These are phyloP conservation scores for Lactarius sp. DNA, from an alignment of 768 basidiomycete species.

Conservation along the genomic window DNA sequence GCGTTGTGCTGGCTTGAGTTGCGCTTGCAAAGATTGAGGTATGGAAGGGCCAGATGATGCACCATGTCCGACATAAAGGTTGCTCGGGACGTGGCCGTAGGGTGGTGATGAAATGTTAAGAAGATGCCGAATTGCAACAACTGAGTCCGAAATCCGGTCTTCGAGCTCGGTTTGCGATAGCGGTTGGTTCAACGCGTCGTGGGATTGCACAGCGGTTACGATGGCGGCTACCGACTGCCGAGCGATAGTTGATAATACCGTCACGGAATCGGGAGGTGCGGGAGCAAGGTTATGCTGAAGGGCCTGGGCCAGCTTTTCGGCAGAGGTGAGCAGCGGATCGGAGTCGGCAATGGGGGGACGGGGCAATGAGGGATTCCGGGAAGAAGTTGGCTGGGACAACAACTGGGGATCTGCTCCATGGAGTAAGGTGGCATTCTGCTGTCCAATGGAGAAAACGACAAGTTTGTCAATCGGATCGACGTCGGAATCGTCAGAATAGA, in stretches of 20 bases:
- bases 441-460: conserved; percentile 21
- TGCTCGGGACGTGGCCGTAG: conserved; percentile 52
- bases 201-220: conserved; percentile 51
- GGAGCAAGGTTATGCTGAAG: conserved; percentile 58
- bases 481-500: conserved; percentile 78
- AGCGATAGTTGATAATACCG: conserved; percentile 56
- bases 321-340: conserved; percentile 50
- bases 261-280: conserved; percentile 51
- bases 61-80: conserved; percentile 21
- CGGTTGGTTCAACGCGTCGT: conserved; percentile 40
- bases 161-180: conserved; percentile 60
- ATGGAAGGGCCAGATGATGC: conserved; percentile 5
- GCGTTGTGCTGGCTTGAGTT: conserved; percentile 72
- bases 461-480: conserved; percentile 46
- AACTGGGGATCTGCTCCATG: conserved; percentile 6
- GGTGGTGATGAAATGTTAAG: conserved; percentile 63
- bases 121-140: conserved; percentile 70
- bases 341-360: conserved; percentile 1
- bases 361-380: neutral
- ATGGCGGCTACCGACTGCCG: conserved; percentile 59
- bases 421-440: neutral
- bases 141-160: conserved; percentile 54
- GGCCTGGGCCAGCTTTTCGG: conserved; percentile 61
- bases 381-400: neutral
- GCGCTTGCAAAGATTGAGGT: conserved; percentile 44